Conservation (phyloP, 2,329 filamentous ascomycete genomes). For the Juglanconis juglandina region DNA sequence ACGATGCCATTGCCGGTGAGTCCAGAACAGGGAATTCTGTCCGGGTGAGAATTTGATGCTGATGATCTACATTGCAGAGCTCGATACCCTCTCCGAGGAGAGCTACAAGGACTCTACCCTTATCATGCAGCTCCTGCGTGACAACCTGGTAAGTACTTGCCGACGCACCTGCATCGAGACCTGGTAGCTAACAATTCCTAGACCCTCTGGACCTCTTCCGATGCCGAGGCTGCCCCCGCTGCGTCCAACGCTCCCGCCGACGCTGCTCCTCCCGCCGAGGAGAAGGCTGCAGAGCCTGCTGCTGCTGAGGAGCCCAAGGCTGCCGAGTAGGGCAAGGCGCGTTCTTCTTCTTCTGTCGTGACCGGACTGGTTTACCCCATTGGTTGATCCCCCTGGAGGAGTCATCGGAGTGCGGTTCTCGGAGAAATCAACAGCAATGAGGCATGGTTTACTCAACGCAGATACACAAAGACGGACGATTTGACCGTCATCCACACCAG, state of each 20-base stretch:
- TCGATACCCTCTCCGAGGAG: slow-evolving; percentile 95
- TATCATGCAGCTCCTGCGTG: slow-evolving; percentile 97
- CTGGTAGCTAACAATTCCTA: slow-evolving; percentile 39
- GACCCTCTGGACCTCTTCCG: slow-evolving; percentile 99
- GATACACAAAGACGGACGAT: slow-evolving; percentile 38
- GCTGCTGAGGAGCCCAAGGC: slow-evolving; percentile 66
- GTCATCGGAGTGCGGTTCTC: slow-evolving; percentile 59
- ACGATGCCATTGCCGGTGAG: slow-evolving; percentile 84
- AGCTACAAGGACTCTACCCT: slow-evolving; percentile 99
- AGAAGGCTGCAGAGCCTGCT: slow-evolving; percentile 50
- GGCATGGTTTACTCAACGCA: slow-evolving; percentile 51
- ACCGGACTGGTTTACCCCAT: slow-evolving; percentile 38
- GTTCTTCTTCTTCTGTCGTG: slow-evolving; percentile 36
- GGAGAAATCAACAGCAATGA: slow-evolving; percentile 46
- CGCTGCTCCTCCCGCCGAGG: slow-evolving; percentile 47
- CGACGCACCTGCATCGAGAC: not conserved
- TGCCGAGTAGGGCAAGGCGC: slow-evolving; percentile 49
- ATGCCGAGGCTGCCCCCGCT: slow-evolving; percentile 75
- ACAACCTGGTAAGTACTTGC: slow-evolving; percentile 74
- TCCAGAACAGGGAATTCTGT: not conserved
- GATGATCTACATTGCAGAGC: slow-evolving; percentile 54
- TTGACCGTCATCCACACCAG: slow-evolving; percentile 35
- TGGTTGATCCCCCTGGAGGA: slow-evolving; percentile 44
- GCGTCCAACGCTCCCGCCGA: slow-evolving; percentile 42
- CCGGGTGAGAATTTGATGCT: not conserved